Conservation (phyloP, 805 yeast species). For the Starmerella apicola region DNA sequence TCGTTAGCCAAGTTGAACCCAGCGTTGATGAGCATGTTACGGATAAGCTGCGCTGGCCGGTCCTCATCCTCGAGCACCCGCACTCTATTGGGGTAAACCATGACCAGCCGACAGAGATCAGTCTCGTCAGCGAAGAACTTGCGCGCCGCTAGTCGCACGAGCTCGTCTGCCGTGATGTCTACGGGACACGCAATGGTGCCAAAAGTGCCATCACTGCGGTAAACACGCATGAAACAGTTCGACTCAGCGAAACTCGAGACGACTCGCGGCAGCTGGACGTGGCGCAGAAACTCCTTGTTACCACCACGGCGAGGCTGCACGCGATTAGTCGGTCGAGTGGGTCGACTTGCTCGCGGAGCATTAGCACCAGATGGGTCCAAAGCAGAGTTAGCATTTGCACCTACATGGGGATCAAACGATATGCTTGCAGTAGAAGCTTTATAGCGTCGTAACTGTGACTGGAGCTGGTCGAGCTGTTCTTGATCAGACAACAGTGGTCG, state of each 20-base stretch:
- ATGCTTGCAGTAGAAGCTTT: too few relatives aligned
- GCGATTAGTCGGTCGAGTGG: too few relatives aligned
- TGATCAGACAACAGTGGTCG: too few relatives aligned
- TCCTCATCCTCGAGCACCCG: constrained; percentile 10
- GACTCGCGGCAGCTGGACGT: constrained; percentile 13
- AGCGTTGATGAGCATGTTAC: constrained; percentile 8
- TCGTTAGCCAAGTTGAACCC: constrained; percentile 17
- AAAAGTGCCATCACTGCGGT: constrained; percentile 72
- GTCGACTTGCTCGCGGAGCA: too few relatives aligned
- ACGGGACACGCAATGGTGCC: constrained; percentile 71
- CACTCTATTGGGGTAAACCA: constrained; percentile 13
- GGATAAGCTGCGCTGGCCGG: constrained; percentile 13
- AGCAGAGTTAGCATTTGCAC: too few relatives aligned
- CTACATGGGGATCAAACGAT: too few relatives aligned
- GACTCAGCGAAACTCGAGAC: constrained; percentile 2
- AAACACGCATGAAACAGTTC: constrained; percentile 44
- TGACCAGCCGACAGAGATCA: constrained; percentile 14
- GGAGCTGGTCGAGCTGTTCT: too few relatives aligned
- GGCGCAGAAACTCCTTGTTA: constrained; percentile 9
- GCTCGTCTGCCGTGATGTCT: constrained; percentile 63
- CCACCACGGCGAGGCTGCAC: too few relatives aligned
- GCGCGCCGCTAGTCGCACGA: constrained; percentile 56
- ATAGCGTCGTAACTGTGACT: too few relatives aligned
- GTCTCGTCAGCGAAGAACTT: constrained; percentile 38
- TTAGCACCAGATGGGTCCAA: too few relatives aligned